Evolutionary conservation across 305 asterid genomes (phyloP).

Genomic region (Fraxinus sp.): DNA sequence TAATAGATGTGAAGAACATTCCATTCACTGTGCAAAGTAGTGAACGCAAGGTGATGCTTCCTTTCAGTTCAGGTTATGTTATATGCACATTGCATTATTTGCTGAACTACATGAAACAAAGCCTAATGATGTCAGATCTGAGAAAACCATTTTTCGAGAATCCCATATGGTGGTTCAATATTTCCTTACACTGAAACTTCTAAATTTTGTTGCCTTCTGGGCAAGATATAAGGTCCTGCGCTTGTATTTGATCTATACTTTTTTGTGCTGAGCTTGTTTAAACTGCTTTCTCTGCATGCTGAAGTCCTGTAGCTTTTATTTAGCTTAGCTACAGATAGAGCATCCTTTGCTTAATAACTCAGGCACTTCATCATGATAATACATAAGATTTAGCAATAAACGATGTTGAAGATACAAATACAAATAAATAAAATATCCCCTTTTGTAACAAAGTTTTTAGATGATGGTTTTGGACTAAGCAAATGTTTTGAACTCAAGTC

Average conservation of each 20-base stretch:
- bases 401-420: background rate
- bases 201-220: background rate
- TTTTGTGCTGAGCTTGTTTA: background rate
- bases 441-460: background rate
- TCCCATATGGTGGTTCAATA: background rate
- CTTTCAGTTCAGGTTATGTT: slow-evolving; percentile 16
- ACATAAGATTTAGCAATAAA: background rate
- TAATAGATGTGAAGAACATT: slow-evolving; percentile 65
- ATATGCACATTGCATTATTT: background rate
- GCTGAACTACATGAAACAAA: background rate
- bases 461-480: background rate
- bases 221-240: background rate
- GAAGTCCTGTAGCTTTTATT: background rate
- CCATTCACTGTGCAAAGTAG: slow-evolving; percentile 92
- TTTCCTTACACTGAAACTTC: background rate
- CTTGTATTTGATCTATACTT: background rate
- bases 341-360: background rate
- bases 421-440: background rate
- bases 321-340: background rate
- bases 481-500: background rate
- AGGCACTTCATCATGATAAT: background rate
- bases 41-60: slow-evolving; percentile 81
- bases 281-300: background rate
- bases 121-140: background rate
- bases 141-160: background rate